Evolutionary conservation across 495 filamentous ascomycete genomes (phyloP), one percentile per base, ranked within the genome.

Genomic region (Xylaria castorea): DNA sequence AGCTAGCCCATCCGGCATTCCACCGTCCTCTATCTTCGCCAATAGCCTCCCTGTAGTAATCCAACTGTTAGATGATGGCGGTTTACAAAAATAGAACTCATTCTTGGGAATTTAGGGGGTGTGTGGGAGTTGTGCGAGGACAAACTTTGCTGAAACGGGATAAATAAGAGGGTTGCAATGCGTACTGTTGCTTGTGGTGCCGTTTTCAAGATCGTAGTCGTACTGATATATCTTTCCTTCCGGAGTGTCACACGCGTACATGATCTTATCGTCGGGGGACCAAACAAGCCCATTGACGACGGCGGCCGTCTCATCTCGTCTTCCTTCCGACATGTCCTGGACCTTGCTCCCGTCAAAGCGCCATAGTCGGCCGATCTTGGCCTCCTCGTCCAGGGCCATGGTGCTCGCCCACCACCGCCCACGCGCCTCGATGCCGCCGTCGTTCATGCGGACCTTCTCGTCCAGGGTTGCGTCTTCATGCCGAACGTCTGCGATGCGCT

Each of bases 241-340:
- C 5, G 65, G 62, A 3, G 74, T 80, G 44, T 80, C 74, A 27
- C 72, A 74, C 14, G 73, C 60, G 57, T 80, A 80, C 72, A 74
- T 71, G 12, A 62, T 57, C 5, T 61, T 70, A 25, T 75, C 73
- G 53, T 74, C 67, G 5, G 74, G 73, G 0, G 73, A 78, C 51
- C 78, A 80, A 4, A 70, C 78, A 42, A 78, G 71, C 12, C 76
- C 78, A 30, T 80, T 80, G 32, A 76, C 72, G 3, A 70, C 74
- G 20, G 76, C 55, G 6, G 76, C 71, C 14, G 44, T 76, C 22
- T 80, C 71, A 12, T 48, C 46, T 80, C 77, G 36, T 20, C 69
- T 46, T 11, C 58, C 30, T 2, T 42, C 74, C 64, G 60, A 80
- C 46, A 0, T 75, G 55, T 65, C 78, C 53, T 57, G 74, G 67